Conservation (phyloP, 129 eudicot species). For the Erigeron canadensis region DNA sequence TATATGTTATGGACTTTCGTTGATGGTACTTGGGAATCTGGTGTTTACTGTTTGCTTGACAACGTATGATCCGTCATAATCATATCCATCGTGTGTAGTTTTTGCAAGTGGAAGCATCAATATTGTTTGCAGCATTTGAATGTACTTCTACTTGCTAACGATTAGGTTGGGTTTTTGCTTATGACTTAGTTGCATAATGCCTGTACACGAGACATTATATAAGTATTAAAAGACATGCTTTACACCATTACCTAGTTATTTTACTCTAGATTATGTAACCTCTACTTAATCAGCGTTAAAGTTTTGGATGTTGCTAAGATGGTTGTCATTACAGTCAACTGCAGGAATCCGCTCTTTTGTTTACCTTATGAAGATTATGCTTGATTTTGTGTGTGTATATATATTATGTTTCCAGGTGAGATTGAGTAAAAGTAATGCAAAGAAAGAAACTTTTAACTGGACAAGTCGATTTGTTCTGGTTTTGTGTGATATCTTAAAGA, state of each 20-base stretch:
- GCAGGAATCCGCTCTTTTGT: background rate
- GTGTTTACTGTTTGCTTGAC: background rate
- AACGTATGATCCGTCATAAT: background rate
- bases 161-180: background rate
- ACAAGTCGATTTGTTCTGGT: constrained; percentile 18
- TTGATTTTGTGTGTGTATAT: constrained; percentile 12
- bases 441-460: constrained; percentile 21
- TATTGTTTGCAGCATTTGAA: background rate
- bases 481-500: constrained; percentile 15
- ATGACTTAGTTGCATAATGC: background rate
- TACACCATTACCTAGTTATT: background rate
- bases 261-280: background rate
- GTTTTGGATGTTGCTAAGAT: background rate
- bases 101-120: background rate
- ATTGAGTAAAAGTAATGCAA: background rate
- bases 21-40: background rate
- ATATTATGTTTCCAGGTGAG: constrained; percentile 15
- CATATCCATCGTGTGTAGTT: background rate
- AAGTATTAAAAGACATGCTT: background rate
- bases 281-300: background rate
- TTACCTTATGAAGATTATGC: constrained; percentile 1
- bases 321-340: background rate
- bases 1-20: background rate
- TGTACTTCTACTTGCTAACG: background rate
- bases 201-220: background rate